phyloP scores from a whole-genome alignment of 1,284 basidiomycete genomes.

The Porogramme epimiltina region DNA sequence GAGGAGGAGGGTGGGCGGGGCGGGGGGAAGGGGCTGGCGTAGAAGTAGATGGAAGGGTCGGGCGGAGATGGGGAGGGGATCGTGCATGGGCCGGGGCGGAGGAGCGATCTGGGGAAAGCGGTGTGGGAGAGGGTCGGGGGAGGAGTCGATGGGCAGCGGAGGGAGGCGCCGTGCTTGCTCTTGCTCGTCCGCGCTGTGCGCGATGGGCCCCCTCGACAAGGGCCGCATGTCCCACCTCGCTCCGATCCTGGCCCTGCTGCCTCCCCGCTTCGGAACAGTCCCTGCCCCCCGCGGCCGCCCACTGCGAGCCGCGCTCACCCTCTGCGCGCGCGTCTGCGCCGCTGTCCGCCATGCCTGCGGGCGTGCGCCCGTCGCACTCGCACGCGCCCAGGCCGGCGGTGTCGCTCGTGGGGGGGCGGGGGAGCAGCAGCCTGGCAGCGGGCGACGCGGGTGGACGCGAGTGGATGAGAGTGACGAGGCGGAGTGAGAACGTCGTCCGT shows the following conservation, averaged over 20 bases:
- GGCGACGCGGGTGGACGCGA: no score
- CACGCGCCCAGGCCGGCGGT: no score
- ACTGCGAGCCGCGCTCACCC: background rate
- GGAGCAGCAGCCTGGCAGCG: no score
- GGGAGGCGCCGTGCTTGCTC: background rate
- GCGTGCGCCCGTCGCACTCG: background rate
- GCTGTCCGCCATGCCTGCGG: background rate
- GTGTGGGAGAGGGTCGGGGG: constrained; percentile 21
- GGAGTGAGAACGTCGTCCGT: no score
- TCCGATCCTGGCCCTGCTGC: constrained; percentile 15
- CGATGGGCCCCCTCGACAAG: constrained; percentile 16
- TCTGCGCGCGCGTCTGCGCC: background rate
- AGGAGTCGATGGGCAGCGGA: constrained; percentile 9
- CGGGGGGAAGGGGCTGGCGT: no score
- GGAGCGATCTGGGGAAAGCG: constrained; percentile 12
- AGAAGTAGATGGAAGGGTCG: constrained; percentile 9
- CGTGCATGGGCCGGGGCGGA: background rate
- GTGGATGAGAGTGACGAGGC: no score
- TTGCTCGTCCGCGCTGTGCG: constrained; percentile 4
- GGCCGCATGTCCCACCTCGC: constrained; percentile 21
- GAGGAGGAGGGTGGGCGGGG: background rate
- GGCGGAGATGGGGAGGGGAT: constrained; percentile 11
- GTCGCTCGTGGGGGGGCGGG: no score
- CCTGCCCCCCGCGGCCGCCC: constrained; percentile 3
- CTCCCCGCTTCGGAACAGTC: constrained; percentile 6